phyloP scores from a whole-genome alignment of 352 stramenopile genomes.

The Globisporangium apiculatum region DNA sequence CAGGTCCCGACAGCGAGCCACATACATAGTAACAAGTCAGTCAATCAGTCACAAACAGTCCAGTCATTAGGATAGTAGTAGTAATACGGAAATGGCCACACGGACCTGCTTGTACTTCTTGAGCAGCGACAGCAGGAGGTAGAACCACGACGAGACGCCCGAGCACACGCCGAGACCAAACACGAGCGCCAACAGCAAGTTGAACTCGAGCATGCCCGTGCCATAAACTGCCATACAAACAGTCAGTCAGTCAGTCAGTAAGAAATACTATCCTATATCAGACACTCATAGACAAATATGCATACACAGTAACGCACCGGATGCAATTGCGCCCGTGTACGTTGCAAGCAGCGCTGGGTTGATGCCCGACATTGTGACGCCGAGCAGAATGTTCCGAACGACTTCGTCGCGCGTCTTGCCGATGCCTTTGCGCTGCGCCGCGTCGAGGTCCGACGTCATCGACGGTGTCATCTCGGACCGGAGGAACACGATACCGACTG shows the following conservation, averaged over 20 bases:
- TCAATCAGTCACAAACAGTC: too few relatives aligned
- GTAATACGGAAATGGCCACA: background rate
- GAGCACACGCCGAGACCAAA: constrained; percentile 79
- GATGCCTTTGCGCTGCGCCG: constrained; percentile 41
- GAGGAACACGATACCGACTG: constrained; percentile 76
- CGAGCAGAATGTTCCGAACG: constrained; percentile 77
- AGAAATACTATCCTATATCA: background rate
- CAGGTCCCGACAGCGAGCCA: too few relatives aligned
- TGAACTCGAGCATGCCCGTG: constrained; percentile 85
- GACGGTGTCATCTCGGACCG: constrained; percentile 75
- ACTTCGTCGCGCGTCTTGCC: constrained; percentile 54
- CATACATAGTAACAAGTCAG: too few relatives aligned
- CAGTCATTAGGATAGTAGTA: background rate
- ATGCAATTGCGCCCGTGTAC: constrained; percentile 84
- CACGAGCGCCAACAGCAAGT: constrained; percentile 73
- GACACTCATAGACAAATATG: background rate
- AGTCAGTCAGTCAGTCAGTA: background rate
- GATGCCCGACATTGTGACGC: constrained; percentile 84
- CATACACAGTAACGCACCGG: constrained; percentile 30
- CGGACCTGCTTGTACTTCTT: constrained; percentile 88
- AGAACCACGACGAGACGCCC: constrained; percentile 87
- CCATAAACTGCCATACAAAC: constrained; percentile 53
- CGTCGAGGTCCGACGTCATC: constrained; percentile 47
- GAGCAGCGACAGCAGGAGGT: constrained; percentile 72
- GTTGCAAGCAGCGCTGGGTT: constrained; percentile 80